phyloP scores from a whole-genome alignment of 2,329 filamentous ascomycete species.

The Colletotrichum sp. region DNA sequence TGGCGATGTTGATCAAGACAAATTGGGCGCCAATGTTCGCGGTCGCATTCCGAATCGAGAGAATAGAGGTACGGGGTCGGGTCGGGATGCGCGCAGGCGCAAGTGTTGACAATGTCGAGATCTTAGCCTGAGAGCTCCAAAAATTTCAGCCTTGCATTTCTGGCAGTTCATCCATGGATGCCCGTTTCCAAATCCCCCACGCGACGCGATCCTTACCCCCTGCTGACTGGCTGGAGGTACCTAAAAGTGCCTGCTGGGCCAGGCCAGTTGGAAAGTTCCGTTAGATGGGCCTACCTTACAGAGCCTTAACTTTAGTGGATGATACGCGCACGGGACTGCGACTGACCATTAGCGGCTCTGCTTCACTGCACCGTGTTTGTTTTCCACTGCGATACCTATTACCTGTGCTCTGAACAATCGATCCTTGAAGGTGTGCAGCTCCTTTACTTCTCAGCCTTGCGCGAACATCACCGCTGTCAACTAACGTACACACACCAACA shows the following conservation, averaged over 20 bases:
- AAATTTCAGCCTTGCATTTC: constrained; percentile 40
- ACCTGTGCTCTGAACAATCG: neutral
- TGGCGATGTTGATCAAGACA: constrained; percentile 9
- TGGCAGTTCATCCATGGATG: neutral
- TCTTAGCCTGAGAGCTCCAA: neutral
- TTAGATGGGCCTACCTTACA: neutral
- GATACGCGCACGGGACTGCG: neutral
- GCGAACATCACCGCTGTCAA: neutral
- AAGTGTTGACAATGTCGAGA: constrained; percentile 8
- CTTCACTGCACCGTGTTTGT: neutral
- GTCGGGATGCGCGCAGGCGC: constrained; percentile 24
- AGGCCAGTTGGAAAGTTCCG: neutral
- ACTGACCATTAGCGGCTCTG: neutral
- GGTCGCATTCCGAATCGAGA: neutral
- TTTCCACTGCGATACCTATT: neutral
- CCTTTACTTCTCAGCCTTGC: neutral
- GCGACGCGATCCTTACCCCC: neutral
- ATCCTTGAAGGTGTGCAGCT: neutral
- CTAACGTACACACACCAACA: neutral
- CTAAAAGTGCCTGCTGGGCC: neutral
- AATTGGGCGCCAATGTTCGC: neutral
- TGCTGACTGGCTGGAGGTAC: neutral
- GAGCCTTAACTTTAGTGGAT: neutral
- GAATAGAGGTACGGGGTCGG: neutral
- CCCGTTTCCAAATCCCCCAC: neutral